Evolutionary conservation across 2,329 filamentous ascomycete species (phyloP).

Genomic region (Ophiosphaerella korrae): DNA sequence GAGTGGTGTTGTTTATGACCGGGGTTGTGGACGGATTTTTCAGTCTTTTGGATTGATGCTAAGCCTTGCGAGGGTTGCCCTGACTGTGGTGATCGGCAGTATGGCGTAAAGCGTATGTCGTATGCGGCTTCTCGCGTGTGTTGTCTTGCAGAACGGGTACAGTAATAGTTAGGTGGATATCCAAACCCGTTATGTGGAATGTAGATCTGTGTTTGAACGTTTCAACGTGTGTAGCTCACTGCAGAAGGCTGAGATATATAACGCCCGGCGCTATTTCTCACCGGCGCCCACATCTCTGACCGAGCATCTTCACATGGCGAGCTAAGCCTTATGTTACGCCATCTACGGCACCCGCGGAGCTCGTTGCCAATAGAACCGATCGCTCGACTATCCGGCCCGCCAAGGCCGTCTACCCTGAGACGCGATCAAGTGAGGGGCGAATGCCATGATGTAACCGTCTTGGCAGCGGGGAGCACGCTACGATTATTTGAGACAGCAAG

Average conservation of each 20-base stretch:
- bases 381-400: background rate
- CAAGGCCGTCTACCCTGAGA: slow-evolving; percentile 1
- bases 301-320: slow-evolving; percentile 8
- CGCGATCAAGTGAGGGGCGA: slow-evolving; percentile 7
- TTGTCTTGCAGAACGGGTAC: background rate
- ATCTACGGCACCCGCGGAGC: slow-evolving; percentile 2
- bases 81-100: slow-evolving; percentile 13
- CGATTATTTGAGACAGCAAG: slow-evolving; percentile 2
- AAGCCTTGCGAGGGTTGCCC: slow-evolving; percentile 1
- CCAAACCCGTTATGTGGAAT: background rate
- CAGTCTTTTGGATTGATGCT: background rate
- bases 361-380: slow-evolving; percentile 14
- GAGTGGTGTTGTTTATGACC: no score
- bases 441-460: slow-evolving; percentile 21
- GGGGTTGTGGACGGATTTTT: background rate
- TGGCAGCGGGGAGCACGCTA: slow-evolving; percentile 7
- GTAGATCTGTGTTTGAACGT: background rate
- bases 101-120: slow-evolving; percentile 8
- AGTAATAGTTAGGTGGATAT: background rate
- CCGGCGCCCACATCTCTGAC: slow-evolving; percentile 8
- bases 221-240: background rate
- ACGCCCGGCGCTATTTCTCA: background rate
- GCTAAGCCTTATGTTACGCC: slow-evolving; percentile 8
- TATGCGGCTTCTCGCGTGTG: slow-evolving; percentile 20
- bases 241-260: slow-evolving; percentile 8